Evolutionary conservation across 192 early-diverging fungal genomes (phyloP).

Genomic region (Thamnidium elegans): DNA sequence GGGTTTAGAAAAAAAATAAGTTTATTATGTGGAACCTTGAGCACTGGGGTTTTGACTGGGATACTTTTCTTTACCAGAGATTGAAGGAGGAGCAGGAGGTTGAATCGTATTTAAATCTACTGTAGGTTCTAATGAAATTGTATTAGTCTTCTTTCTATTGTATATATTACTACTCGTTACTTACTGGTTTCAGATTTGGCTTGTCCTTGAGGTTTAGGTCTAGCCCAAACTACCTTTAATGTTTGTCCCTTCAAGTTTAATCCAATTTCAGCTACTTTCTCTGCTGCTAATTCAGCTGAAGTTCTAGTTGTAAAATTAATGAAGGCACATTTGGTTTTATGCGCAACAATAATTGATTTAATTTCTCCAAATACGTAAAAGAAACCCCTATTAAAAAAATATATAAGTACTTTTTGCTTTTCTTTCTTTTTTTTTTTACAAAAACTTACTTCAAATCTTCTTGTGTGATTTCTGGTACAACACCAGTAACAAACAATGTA

Average conservation of each 20-base stretch:
- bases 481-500: slow-evolving; percentile 80
- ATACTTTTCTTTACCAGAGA: slow-evolving; percentile 34
- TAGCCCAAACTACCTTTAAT: slow-evolving; percentile 84
- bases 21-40: no score
- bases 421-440: neutral
- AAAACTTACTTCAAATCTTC: slow-evolving; percentile 58
- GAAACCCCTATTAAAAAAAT: slow-evolving; percentile 38
- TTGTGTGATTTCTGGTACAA: slow-evolving; percentile 71
- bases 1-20: neutral
- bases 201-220: slow-evolving; percentile 65
- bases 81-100: slow-evolving; percentile 29
- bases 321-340: slow-evolving; percentile 85
- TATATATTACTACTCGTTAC: neutral
- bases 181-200: neutral
- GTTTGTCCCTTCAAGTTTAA: slow-evolving; percentile 67
- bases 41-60: slow-evolving; percentile 52
- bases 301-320: slow-evolving; percentile 80
- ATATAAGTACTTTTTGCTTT: neutral
- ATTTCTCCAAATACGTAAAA: slow-evolving; percentile 89
- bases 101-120: slow-evolving; percentile 10
- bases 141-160: neutral
- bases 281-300: slow-evolving; percentile 83
- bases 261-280: slow-evolving; percentile 61
- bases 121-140: slow-evolving; percentile 1
- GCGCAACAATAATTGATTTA: slow-evolving; percentile 78